phyloP scores from a whole-genome alignment of 2,329 filamentous ascomycete genomes.

The Lasiodiplodia theobromae region DNA sequence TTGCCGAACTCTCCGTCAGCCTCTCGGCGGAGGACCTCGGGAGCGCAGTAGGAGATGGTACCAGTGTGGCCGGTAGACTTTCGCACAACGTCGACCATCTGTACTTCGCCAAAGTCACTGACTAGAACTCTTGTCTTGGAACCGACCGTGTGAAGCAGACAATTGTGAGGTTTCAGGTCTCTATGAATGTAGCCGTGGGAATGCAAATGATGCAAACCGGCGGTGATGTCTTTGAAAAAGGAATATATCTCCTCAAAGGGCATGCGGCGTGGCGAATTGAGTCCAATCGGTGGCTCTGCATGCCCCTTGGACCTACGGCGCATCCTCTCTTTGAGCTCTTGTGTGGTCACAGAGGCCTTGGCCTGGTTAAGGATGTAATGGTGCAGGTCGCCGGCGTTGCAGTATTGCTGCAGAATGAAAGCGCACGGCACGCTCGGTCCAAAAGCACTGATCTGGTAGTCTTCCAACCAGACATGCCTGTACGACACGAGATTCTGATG shows the following conservation, averaged over 20 bases:
- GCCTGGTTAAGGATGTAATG: constrained; percentile 79
- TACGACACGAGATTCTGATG: constrained; percentile 97
- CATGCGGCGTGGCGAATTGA: constrained; percentile 58
- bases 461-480: constrained; percentile 95
- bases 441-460: constrained; percentile 81
- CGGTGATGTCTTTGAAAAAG: constrained; percentile 94
- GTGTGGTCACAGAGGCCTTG: constrained; percentile 70
- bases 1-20: constrained; percentile 79
- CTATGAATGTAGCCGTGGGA: constrained; percentile 92
- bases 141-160: constrained; percentile 80
- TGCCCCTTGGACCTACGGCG: constrained; percentile 82
- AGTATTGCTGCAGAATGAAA: constrained; percentile 97
- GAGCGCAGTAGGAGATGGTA: constrained; percentile 96
- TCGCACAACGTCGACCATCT: constrained; percentile 80
- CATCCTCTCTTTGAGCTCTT: constrained; percentile 87
- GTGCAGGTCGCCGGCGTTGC: constrained; percentile 90
- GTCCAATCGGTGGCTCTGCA: constrained; percentile 65
- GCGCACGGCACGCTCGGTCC: constrained; percentile 91
- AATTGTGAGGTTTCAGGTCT: constrained; percentile 96
- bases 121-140: constrained; percentile 81
- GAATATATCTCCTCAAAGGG: constrained; percentile 94
- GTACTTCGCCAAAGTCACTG: constrained; percentile 97
- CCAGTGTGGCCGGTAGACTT: constrained; percentile 92
- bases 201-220: constrained; percentile 88
- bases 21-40: constrained; percentile 81